Conservation (phyloP, 176 grass and related monocot species). For the Oryza rufipogon region DNA sequence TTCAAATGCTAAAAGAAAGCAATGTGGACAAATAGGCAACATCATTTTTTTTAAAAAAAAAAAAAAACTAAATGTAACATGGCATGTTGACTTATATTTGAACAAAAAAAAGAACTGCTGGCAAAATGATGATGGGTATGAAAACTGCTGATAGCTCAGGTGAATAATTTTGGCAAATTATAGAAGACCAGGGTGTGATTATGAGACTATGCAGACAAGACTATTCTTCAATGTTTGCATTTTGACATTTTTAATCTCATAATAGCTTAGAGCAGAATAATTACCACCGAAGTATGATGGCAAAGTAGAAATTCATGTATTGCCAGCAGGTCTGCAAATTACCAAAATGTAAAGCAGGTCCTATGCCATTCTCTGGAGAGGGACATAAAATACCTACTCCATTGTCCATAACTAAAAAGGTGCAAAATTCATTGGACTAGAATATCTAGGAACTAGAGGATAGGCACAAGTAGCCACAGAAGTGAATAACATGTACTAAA, state of each 20-base stretch:
- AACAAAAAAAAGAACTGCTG: neutral
- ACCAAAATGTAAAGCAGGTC: neutral
- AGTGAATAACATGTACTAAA: neutral
- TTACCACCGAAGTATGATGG: neutral
- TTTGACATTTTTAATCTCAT: neutral
- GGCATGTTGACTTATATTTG: neutral
- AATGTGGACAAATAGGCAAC: neutral
- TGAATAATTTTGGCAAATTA: constrained; percentile 14
- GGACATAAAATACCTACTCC: neutral
- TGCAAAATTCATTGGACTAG: neutral
- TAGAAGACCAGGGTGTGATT: neutral
- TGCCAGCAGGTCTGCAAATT: neutral
- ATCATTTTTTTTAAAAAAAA: no score
- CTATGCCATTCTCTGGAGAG: neutral
- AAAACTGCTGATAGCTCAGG: neutral
- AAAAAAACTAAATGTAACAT: neutral
- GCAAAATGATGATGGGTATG: neutral
- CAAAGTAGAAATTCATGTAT: neutral
- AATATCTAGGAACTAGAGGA: neutral
- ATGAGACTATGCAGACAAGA: neutral
- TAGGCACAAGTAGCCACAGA: neutral
- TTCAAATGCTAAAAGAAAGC: neutral
- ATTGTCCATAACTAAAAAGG: neutral
- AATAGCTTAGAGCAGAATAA: neutral
- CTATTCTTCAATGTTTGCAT: neutral